Evolutionary conservation across 495 filamentous ascomycete genomes (phyloP), one percentile per base, ranked within the genome.

Genomic region (Talaromyces thailandensis): DNA sequence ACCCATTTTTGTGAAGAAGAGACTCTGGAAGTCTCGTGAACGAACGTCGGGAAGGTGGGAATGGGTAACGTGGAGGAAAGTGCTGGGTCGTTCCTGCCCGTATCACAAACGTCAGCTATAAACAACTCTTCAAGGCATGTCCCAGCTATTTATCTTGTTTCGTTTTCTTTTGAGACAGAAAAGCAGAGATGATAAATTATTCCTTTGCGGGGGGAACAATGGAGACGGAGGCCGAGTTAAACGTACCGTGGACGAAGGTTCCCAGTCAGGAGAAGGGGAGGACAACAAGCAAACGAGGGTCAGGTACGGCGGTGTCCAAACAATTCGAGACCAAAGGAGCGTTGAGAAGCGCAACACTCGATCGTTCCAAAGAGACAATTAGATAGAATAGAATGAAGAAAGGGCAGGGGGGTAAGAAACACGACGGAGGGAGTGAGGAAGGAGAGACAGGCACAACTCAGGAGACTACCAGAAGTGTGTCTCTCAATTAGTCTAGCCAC

Each of bases 171-270:
- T 2, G n/a, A 16, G 11, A n/a, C 37, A 14, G 4, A 5, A 48
- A 48, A 48, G 0, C 35, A 40, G 16, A n/a, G 16, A 40, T 40
- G 16, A 40, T 40, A 40, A 29, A 16, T 40, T 18, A 43, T 43
- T 43, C 6, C 37, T 43, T 48, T 48, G 43, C 43, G 43, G 43
- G 43, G 43, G 43, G 43, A 18, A 48, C 6, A 21, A 48, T 48
- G 43, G 37, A 21, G 43, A 48, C 43, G 43, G 6, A 37, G 6
- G n/a, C 21, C 43, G 43, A 48, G 18, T 40, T 48, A 48, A 35
- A 35, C 55, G 55, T 57, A 57, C 55, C 55, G 55, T 57, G 55
- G 55, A 57, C 55, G 26, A 35, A 35, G 55, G 55, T 57, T 57
- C 55, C 55, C 55, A 57, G 55, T 57, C 55, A 57, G 55, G 55